Conservation (phyloP, 352 stramenopile genomes). For the Labyrinthula sp. region DNA sequence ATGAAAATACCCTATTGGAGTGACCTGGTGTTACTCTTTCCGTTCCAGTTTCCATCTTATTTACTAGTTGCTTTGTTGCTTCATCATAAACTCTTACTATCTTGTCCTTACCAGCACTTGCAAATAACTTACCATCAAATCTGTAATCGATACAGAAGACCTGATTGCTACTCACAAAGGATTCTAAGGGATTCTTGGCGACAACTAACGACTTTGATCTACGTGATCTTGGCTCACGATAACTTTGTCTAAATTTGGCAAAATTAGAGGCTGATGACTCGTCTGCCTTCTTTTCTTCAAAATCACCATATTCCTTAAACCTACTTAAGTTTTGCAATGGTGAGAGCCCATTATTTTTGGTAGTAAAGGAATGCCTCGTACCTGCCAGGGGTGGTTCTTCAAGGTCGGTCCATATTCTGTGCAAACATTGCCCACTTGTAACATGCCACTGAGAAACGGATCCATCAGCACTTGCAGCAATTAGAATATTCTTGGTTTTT, state of each 20-base stretch:
- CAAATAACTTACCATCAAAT: constrained; percentile 54
- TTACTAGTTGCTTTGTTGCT: constrained; percentile 51
- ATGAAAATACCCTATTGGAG: constrained; percentile 67
- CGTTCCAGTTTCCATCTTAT: constrained; percentile 32
- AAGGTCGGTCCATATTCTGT: constrained; percentile 59
- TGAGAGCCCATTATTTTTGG: too few species aligned
- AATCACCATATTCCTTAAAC: too few species aligned
- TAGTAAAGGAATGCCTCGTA: too few species aligned
- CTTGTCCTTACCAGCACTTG: constrained; percentile 59
- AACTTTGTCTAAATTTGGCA: too few species aligned
- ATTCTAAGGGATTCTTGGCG: too few species aligned
- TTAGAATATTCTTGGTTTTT: constrained; percentile 69
- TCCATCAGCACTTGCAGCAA: constrained; percentile 58
- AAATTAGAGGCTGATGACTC: too few species aligned
- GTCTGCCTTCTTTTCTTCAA: constrained; percentile 23
- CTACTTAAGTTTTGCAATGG: too few species aligned
- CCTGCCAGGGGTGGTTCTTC: too few species aligned
- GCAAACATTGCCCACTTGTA: constrained; percentile 64
- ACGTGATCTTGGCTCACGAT: too few species aligned
- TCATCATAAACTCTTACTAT: constrained; percentile 65
- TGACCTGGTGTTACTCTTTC: constrained; percentile 39
- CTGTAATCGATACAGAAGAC: constrained; percentile 66
- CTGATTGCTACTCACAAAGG: too few species aligned
- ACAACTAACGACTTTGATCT: too few species aligned
- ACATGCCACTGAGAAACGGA: constrained; percentile 72